These are phyloP conservation scores for Pseudocercospora cruenta DNA, from an alignment of 2,329 filamentous ascomycete species.

Conservation along the genomic window DNA sequence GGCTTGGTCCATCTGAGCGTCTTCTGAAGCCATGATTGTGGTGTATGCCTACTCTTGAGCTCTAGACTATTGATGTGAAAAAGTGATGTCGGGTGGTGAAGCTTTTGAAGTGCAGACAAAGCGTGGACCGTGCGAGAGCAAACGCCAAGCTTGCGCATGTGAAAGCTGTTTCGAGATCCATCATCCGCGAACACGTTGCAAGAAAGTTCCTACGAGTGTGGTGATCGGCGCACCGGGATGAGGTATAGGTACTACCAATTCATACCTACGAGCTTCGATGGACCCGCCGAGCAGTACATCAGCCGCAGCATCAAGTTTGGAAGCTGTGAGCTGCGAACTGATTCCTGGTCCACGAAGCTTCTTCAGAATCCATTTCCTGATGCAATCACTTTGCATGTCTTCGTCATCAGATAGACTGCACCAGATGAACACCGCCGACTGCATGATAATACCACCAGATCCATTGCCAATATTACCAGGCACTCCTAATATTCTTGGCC, in stretches of 20 bases:
- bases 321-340: background rate
- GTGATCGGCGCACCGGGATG: background rate
- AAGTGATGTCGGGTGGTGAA: background rate
- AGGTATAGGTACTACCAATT: background rate
- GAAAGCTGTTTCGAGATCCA: background rate
- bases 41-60: background rate
- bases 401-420: background rate
- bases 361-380: background rate
- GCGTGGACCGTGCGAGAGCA: background rate
- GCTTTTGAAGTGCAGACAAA: background rate
- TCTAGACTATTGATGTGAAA: background rate
- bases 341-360: background rate
- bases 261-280: background rate
- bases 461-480: background rate
- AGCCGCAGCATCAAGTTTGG: background rate
- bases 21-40: background rate
- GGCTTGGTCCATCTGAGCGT: background rate
- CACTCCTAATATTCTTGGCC: background rate
- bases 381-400: background rate
- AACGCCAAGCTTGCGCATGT: background rate
- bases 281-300: background rate
- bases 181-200: background rate
- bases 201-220: background rate
- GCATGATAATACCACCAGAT: background rate
- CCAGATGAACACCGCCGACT: background rate